Base-by-base conservation (phyloP, 2,329 filamentous ascomycete species). In the Podosphaera aphanis region DNA sequence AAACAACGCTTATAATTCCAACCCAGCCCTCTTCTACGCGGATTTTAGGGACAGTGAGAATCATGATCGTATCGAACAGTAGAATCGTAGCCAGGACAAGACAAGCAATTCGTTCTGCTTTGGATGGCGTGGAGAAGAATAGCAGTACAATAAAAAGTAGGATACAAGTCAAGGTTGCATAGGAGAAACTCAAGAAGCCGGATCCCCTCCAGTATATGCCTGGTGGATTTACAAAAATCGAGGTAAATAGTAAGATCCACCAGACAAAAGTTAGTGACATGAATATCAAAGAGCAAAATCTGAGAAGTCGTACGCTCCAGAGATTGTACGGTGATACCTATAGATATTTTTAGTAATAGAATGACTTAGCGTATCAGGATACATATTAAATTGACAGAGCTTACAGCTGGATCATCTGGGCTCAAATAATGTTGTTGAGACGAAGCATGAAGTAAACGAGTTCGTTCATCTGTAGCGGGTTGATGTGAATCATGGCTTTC, bases 241-340 rank as follows among this genome's bases (percentile, higher is more conserved):
- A 84, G 15, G 94, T 75, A n/a, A 98, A 69, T 29, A 93, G 67
- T 46, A 94, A 61, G 8, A 83, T 70, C 88, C 90, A 95, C 88
- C 88, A 95, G n/a, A 84, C 56, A 56, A 92, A 84, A 47, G 77
- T 82, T 54, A 86, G 59, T 44, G 75, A 44, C 11, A 88, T 67
- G 57, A 94, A 82, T 33, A 83, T 55, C 46, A 93, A 67, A 4
- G 84, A 88, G 49, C 90, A 61, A 57, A 77, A 83, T 58, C 85
- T 75, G 46, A 90, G 67, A 41, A 81, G 73, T 16, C 90, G 79
- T 43, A 98, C 81, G 48, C 76, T 83, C 79, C 85, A 93, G 33
- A 95, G 73, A 56, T 98, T 98, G 64, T 94, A 94, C 0, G 90
- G 90, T 2, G 84, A 83, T 20, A 83, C 77, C 58, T 60, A 36